Conservation (phyloP, 169 alveolate genomes). For the Plasmodium sp. region DNA sequence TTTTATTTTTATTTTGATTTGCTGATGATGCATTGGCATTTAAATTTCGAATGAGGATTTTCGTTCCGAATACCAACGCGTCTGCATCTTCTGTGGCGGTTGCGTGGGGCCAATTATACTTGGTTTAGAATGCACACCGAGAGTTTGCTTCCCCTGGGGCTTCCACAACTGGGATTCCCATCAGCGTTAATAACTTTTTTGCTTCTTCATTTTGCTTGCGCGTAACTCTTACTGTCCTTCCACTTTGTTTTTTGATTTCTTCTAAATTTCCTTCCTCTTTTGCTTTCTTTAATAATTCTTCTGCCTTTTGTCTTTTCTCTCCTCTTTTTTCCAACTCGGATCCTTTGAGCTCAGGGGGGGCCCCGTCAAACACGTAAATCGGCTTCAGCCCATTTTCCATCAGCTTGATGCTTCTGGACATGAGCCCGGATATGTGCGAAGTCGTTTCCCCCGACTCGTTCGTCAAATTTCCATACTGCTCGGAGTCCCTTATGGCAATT, state of each 20-base stretch:
- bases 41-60: conserved; percentile 84
- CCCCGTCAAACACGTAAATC: conserved; percentile 98
- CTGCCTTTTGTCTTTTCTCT: conserved; percentile 93
- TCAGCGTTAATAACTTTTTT: conserved; percentile 88
- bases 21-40: conserved; percentile 77
- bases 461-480: conserved; percentile 86
- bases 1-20: conserved; percentile 62
- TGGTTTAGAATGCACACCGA: conserved; percentile 95
- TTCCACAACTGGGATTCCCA: conserved; percentile 96
- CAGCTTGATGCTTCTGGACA: conserved; percentile 90
- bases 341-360: conserved; percentile 95
- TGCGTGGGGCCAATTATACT: conserved; percentile 93
- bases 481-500: conserved; percentile 91
- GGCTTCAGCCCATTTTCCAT: conserved; percentile 95
- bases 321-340: conserved; percentile 90
- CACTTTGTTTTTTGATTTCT: conserved; percentile 92
- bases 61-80: conserved; percentile 95
- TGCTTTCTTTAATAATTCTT: conserved; percentile 87
- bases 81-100: conserved; percentile 99
- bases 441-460: conserved; percentile 95
- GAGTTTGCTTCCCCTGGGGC: conserved; percentile 99
- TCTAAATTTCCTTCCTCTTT: conserved; percentile 94
- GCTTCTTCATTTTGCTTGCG: conserved; percentile 95
- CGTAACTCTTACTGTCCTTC: conserved; percentile 94
- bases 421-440: conserved; percentile 92